Evolutionary conservation across 1,139 yeast species (phyloP), one percentile per base, ranked within the genome.

Genomic region (Saccharomycopsis crataegensis): DNA sequence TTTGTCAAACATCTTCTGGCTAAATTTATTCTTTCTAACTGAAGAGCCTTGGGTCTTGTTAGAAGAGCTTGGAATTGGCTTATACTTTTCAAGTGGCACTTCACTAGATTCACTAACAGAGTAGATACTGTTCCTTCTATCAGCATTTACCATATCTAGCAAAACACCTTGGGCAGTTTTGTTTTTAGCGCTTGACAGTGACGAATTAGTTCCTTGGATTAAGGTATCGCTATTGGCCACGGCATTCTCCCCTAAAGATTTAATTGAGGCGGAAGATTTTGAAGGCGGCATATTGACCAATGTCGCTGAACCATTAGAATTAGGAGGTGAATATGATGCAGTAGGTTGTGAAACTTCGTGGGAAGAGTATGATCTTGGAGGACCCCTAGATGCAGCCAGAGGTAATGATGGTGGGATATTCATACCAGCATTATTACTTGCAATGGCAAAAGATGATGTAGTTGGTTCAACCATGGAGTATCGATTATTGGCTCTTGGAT

Each of bases 141-240:
- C 80, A 7, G 80, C 80, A 59, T 76, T 77, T 14, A 81, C 87
- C 50, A 83, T 83, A 0, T 89, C 88, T 63, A 82, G 86, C 59
- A 83, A 70, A 11, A 84, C 89, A 57, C 74, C 65, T 48, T 86
- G 79, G 8, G 88, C 88, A 8, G 86, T 42, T 22, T 34, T n/a
- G 28, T 50, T 48, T 61, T 49, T 44, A 12, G 34, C 28, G 14
- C 8, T 16, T 8, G 46, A 31, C 8, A n/a, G 12, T 8, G 46
- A 28, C 34, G 22, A 17, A 22, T 8, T 14, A n/a, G 41, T 45
- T 31, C 16, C 34, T 22, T 44, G 46, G 31, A 37, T 9, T 8
- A 22, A 32, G n/a, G 11, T 6, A 11, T 48, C 51, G 12, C 36
- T 34, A 6, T 17, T 22, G 11, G 44, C 47, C 11, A 32, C 48